These are phyloP conservation scores for Pyrus bretschneideri DNA, from an alignment of 306 rosid species.

Conservation along the genomic window DNA sequence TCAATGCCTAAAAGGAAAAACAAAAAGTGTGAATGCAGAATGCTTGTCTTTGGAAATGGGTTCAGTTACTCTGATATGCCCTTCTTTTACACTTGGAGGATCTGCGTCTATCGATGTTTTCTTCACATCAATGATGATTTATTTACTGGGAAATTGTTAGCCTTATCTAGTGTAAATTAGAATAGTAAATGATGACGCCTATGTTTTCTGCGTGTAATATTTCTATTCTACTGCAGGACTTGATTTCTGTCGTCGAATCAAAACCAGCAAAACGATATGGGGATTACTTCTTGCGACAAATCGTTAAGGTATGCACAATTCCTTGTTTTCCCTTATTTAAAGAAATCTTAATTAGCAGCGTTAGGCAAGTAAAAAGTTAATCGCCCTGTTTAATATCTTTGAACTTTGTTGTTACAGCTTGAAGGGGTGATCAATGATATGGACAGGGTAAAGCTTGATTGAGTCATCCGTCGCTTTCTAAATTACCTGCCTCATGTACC, in stretches of 20 bases:
- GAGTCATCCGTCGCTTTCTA: conserved; percentile 13
- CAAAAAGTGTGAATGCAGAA: neutral
- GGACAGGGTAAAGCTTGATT: conserved; percentile 78
- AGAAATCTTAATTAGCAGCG: neutral
- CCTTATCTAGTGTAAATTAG: neutral
- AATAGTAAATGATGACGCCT: neutral
- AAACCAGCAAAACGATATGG: conserved; percentile 71
- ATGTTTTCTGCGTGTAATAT: conserved; percentile 1
- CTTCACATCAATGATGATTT: neutral
- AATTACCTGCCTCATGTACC: too few species aligned
- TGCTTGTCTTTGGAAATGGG: neutral
- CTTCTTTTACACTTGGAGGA: neutral
- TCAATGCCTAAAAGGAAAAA: neutral
- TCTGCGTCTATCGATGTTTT: neutral
- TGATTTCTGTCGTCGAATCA: conserved; percentile 57
- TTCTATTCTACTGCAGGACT: conserved; percentile 53
- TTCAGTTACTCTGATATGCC: neutral
- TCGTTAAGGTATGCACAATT: conserved; percentile 57
- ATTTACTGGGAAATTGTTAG: neutral
- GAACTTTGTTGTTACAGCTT: conserved; percentile 40
- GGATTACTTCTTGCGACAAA: conserved; percentile 87
- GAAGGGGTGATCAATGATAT: conserved; percentile 73
- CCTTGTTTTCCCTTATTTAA: neutral
- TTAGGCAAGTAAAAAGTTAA: neutral
- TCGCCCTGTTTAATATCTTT: neutral